phyloP scores from a whole-genome alignment of 1,139 yeast species.

The Pichia sp. region DNA sequence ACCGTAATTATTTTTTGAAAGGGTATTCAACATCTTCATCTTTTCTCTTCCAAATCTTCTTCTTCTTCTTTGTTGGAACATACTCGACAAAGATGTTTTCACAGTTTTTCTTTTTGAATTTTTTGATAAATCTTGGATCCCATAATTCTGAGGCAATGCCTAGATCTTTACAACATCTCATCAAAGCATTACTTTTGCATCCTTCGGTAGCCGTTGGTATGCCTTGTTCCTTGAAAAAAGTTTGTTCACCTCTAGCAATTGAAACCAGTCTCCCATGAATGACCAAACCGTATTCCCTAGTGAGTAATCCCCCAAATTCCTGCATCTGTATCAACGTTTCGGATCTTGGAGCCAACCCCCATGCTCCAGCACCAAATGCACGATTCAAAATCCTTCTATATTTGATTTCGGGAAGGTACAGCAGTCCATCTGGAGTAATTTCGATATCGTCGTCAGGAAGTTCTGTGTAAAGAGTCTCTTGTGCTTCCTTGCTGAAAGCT shows the following conservation, averaged over 20 bases:
- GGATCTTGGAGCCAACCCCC: conserved; percentile 96
- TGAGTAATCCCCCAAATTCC: conserved; percentile 49
- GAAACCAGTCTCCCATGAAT: conserved; percentile 87
- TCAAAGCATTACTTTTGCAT: conserved; percentile 91
- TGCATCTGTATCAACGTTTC: conserved; percentile 62
- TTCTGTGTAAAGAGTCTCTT: conserved; percentile 56
- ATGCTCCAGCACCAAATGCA: conserved; percentile 98
- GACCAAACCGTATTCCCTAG: conserved; percentile 85
- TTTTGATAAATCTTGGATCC: conserved; percentile 89
- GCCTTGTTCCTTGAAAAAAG: conserved; percentile 80
- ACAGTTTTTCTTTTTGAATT: conserved; percentile 71
- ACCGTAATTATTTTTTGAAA: conserved; percentile 42
- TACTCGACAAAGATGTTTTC: conserved; percentile 87
- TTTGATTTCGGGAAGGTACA: conserved; percentile 90
- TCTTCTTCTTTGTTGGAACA: conserved; percentile 73
- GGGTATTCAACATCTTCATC: conserved; percentile 79
- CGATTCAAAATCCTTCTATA: conserved; percentile 81
- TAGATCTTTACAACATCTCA: conserved; percentile 96
- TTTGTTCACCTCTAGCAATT: conserved; percentile 94
- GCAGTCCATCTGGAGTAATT: conserved; percentile 89
- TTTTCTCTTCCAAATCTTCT: conserved; percentile 87
- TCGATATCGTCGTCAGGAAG: conserved; percentile 72
- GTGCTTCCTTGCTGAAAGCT: conserved; percentile 63
- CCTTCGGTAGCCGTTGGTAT: conserved; percentile 97
- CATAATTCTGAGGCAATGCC: conserved; percentile 96